Conservation (phyloP, 1,139 yeast species). For the Saccharomyces hybrid region DNA sequence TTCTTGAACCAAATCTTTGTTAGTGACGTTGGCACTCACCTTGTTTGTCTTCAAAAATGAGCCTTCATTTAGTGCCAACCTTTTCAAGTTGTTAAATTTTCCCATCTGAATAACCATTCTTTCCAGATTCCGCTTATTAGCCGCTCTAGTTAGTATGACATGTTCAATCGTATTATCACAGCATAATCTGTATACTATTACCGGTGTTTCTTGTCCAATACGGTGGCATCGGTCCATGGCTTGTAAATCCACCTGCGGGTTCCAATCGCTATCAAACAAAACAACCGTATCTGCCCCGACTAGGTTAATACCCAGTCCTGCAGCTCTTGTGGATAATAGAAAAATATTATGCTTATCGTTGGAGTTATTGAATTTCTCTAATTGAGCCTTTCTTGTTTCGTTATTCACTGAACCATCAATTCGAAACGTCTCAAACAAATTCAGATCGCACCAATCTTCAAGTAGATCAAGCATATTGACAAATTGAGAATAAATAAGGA, state of each 20-base stretch:
- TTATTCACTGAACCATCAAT: constrained; percentile 74
- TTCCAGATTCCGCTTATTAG: constrained; percentile 71
- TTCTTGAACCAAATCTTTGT: constrained; percentile 27
- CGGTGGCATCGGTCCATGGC: constrained; percentile 95
- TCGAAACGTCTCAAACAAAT: constrained; percentile 45
- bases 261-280: constrained; percentile 91
- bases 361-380: constrained; percentile 43
- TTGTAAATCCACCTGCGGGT: constrained; percentile 92
- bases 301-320: constrained; percentile 86
- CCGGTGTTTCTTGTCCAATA: constrained; percentile 83
- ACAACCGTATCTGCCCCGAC: constrained; percentile 86
- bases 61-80: constrained; percentile 31
- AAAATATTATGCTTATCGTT: constrained; percentile 39
- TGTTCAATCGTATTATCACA: constrained; percentile 78
- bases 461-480: constrained; percentile 69
- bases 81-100: constrained; percentile 52
- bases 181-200: constrained; percentile 68
- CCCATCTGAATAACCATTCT: constrained; percentile 81
- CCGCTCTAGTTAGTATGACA: constrained; percentile 66
- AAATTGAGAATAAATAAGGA: constrained; percentile 78
- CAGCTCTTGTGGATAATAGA: constrained; percentile 82
- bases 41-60: constrained; percentile 21
- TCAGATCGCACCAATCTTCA: constrained; percentile 56
- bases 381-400: constrained; percentile 56
- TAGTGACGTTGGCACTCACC: constrained; percentile 14